Base-by-base conservation (phyloP, 805 yeast species). In the Wickerhamiella galacta region DNA sequence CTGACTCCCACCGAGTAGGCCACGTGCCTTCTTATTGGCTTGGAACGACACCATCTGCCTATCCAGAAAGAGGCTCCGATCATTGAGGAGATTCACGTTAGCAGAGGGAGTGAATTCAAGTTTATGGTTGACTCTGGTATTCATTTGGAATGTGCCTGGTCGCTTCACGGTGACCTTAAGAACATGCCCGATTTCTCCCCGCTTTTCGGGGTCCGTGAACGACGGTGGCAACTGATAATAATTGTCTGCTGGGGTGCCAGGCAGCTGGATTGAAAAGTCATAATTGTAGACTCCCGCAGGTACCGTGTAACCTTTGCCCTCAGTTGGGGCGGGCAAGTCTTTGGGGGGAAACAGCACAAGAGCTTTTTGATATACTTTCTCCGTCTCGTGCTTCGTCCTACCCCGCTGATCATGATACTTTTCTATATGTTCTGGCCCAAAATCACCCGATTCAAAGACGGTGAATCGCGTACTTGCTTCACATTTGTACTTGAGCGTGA, bases 401-500 rank as follows among this genome's bases (percentile, higher is more conserved):
- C 25, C 29, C 16, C 14, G 11, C 8, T 11, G 11, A 12, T 30
- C 28, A 4, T 16, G 20, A n/a, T 34, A 20, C 14, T 23, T 7
- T 9, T n/a, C n/a, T n/a, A n/a, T n/a, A n/a, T n/a, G n/a, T n/a
- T n/a, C n/a, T n/a, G n/a, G n/a, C n/a, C n/a, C n/a, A n/a, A n/a
- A n/a, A n/a, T n/a, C n/a, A n/a, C n/a, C n/a, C n/a, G n/a, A n/a
- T n/a, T n/a, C n/a, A n/a, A n/a, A n/a, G n/a, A n/a, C n/a, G n/a
- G n/a, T n/a, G n/a, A n/a, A 20, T 22, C 30, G 26, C 2, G 39
- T 36, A 16, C 34, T 25, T 14, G 36, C 35, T 5, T 40, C 44
- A 19, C 39, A 32, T 31, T 36, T 29, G 20, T 36, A 36, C 20
- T 38, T 39, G 16, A 42, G 18, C 11, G 23, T 22, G 9, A 42